Percentiles rank a stretch among this genome's conserved stretches.
phyloP scores from a whole-genome alignment of 2,329 filamentous ascomycete species.

The Aspergillus sergii region DNA sequence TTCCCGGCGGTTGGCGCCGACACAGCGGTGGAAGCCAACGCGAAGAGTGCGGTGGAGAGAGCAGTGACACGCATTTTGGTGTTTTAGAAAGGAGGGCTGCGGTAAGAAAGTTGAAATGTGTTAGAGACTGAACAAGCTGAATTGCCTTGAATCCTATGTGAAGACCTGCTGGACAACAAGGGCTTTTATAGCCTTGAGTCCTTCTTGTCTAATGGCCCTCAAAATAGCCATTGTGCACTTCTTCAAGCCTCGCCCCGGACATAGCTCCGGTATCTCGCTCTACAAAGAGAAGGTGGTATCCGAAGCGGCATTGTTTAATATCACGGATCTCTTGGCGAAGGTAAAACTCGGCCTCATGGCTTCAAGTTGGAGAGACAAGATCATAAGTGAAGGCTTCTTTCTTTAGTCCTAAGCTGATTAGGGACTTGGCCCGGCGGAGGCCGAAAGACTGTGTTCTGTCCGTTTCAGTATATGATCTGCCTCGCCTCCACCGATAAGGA shows the following conservation, averaged over 20 bases:
- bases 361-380: not conserved
- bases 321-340: constrained; percentile 1
- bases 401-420: not conserved
- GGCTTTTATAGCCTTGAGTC: not conserved
- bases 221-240: not conserved
- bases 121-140: not conserved
- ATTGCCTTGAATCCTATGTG: not conserved
- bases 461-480: not conserved
- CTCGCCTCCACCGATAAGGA: constrained; percentile 1
- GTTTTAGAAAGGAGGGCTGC: not conserved
- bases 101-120: not conserved
- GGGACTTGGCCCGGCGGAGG: constrained; percentile 28
- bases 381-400: not conserved
- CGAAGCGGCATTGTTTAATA: not conserved
- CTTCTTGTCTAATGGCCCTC: not conserved
- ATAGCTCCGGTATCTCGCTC: not conserved
- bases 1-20: constrained; percentile 19
- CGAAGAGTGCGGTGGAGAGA: constrained; percentile 26
- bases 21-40: constrained; percentile 21
- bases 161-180: not conserved
- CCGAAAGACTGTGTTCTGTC: constrained; percentile 9
- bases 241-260: not conserved
- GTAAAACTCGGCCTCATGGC: not conserved
- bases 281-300: constrained; percentile 4
- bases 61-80: constrained; percentile 25